phyloP scores from a whole-genome alignment of 371 early-diverging fungal genomes.

The Mortierella sp. region DNA sequence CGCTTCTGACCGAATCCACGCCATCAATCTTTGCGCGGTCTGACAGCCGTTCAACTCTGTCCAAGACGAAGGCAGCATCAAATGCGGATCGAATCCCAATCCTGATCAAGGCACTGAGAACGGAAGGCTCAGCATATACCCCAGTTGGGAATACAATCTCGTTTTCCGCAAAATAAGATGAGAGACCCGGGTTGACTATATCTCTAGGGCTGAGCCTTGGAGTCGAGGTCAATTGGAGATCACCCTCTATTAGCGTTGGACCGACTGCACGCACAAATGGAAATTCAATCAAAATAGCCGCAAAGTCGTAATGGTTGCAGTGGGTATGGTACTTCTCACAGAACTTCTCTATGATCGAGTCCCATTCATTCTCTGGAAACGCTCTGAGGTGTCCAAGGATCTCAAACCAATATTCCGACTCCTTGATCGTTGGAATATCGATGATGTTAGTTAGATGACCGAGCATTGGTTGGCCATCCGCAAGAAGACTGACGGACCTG shows the following conservation, averaged over 20 bases:
- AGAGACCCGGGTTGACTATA: constrained; percentile 9
- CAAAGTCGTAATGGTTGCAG: not conserved
- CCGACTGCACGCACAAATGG: constrained; percentile 22
- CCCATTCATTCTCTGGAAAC: constrained; percentile 12
- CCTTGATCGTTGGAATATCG: not conserved
- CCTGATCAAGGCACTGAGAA: constrained; percentile 5
- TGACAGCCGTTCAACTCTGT: constrained; percentile 6
- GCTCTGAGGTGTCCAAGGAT: constrained; percentile 3
- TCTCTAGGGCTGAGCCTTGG: constrained; percentile 2
- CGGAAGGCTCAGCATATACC: constrained; percentile 4
- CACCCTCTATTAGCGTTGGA: not conserved
- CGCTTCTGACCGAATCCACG: not conserved
- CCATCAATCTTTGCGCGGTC: not conserved
- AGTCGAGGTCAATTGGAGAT: not conserved
- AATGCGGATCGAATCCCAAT: constrained; percentile 28
- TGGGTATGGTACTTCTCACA: constrained; percentile 9
- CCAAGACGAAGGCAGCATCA: constrained; percentile 4
- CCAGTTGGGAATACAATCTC: constrained; percentile 30
- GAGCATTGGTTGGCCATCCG: constrained; percentile 13
- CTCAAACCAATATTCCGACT: constrained; percentile 28
- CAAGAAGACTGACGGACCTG: constrained; percentile 5
- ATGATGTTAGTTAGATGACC: not conserved
- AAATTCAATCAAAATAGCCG: not conserved
- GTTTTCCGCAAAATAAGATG: constrained; percentile 2
- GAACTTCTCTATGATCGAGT: constrained; percentile 18